Base-by-base conservation (phyloP, 192 early-diverging fungal species). In the Haplosporangium gracile region DNA sequence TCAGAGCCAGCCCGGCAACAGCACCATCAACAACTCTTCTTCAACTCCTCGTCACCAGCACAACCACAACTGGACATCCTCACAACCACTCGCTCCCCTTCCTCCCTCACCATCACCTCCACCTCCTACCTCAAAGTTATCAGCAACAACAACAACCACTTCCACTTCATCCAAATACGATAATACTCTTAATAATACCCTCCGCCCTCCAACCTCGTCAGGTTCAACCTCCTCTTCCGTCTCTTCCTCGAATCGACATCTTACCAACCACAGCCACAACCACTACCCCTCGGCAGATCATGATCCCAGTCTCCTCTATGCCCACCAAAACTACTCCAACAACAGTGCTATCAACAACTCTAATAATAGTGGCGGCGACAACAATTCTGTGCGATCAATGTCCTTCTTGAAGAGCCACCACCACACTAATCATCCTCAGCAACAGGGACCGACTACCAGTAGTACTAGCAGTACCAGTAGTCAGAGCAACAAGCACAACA, bases 1-100 rank as follows among this genome's bases (percentile, higher is more conserved):
- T 78, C 82, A 72, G 71, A 71, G 82, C 72, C 82, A 83, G 65
- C 20, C 72, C 42, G 20, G 43, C 40, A 32, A 53, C 32, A 51
- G 45, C 60, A 47, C n/a, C 69, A n/a, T 11, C 34, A 57, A 38
- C 70, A 34, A 45, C 74, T 60, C 39, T 18, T 36, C 65, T 16
- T 18, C 65, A 22, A 13, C 49, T 20, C 29, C 65, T 68, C 65
- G 34, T 36, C 65, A 68, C 9, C 65, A 68, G 13, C 65, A 40
- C 42, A 38, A 76, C 40, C 1, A 65, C 32, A 39, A 32, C 60
- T 65, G 60, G 60, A 65, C 29, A 32, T 65, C 29, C 9, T 65
- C 60, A 65, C 60, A 65, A 32, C 60, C 60, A 65, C 60, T 29
- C 29, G 60, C 8, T 4, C 60, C 60, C 13, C 60, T 65, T 11